Evolutionary conservation across 1,284 basidiomycete species (phyloP).

Genomic region (Rugosomyces carneus): DNA sequence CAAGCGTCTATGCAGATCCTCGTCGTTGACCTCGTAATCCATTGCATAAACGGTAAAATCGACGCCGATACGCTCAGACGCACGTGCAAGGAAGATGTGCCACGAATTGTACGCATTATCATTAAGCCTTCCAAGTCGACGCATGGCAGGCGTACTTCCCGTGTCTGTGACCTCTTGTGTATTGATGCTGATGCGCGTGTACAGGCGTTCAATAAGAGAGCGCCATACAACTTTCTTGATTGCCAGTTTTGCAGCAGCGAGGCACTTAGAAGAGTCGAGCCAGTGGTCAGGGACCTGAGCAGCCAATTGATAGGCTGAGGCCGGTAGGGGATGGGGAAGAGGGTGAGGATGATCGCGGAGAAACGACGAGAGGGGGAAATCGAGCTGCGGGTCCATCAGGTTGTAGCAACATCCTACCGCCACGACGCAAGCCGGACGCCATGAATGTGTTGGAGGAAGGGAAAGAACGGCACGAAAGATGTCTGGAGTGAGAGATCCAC

Average conservation of each 20-base stretch:
- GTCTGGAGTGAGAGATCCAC: constrained; percentile 39
- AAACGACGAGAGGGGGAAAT: constrained; percentile 30
- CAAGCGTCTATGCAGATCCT: constrained; percentile 29
- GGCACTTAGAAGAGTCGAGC: constrained; percentile 29
- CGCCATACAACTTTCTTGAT: constrained; percentile 62
- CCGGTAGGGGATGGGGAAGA: constrained; percentile 20
- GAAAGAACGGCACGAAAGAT: constrained; percentile 30
- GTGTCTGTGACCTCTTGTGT: constrained; percentile 22
- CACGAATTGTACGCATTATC: constrained; percentile 41
- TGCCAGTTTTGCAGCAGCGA: constrained; percentile 41
- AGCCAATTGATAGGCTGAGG: constrained; percentile 54
- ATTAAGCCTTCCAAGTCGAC: constrained; percentile 41
- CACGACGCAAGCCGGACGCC: constrained; percentile 28
- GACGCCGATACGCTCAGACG: constrained; percentile 33
- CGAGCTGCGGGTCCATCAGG: constrained; percentile 27
- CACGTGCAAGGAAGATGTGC: constrained; percentile 36
- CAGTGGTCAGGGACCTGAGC: constrained; percentile 38
- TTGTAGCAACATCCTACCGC: constrained; percentile 43
- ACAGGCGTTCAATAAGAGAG: constrained; percentile 36
- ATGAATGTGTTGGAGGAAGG: constrained; percentile 12
- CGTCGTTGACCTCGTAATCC: constrained; percentile 2
- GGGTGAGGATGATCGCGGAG: constrained; percentile 9
- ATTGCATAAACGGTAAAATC: constrained; percentile 17
- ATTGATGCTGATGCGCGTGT: background rate
- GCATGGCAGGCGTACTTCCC: constrained; percentile 29